phyloP scores from a whole-genome alignment of 306 rosid genomes.

The Alnus glutinosa region DNA sequence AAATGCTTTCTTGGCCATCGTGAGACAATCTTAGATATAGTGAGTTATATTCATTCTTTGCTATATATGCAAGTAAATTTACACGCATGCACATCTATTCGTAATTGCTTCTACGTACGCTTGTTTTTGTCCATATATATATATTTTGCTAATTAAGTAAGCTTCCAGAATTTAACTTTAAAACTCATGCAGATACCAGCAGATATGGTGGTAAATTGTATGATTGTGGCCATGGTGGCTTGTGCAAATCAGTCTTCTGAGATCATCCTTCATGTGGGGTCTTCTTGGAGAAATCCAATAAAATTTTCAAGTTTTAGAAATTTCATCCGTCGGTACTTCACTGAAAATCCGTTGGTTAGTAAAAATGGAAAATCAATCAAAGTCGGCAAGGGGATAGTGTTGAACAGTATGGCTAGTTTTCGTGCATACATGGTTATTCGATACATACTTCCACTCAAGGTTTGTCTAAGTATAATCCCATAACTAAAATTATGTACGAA shows the following conservation, averaged over 20 bases:
- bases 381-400: neutral
- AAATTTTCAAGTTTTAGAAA: neutral
- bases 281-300: constrained; percentile 39
- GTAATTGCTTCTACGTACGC: neutral
- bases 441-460: constrained; percentile 38
- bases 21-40: constrained; percentile 36
- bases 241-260: constrained; percentile 20
- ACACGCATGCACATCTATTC: too few relatives aligned
- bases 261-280: constrained; percentile 45
- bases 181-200: constrained; percentile 47
- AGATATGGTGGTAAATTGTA: constrained; percentile 48
- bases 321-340: constrained; percentile 17
- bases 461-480: neutral
- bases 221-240: constrained; percentile 34
- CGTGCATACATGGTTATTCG: constrained; percentile 18
- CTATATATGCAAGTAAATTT: neutral
- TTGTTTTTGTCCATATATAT: neutral
- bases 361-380: constrained; percentile 33
- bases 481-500: neutral
- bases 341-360: neutral
- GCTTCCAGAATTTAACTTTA: neutral
- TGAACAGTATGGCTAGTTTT: constrained; percentile 29
- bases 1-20: constrained; percentile 35
- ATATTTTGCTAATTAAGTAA: neutral
- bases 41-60: constrained; percentile 9